A percentile compares a stretch with the other conserved stretches of the same genome.
phyloP scores from a whole-genome alignment of 345 rosid species.

The Cardiospermum halicacabum region DNA sequence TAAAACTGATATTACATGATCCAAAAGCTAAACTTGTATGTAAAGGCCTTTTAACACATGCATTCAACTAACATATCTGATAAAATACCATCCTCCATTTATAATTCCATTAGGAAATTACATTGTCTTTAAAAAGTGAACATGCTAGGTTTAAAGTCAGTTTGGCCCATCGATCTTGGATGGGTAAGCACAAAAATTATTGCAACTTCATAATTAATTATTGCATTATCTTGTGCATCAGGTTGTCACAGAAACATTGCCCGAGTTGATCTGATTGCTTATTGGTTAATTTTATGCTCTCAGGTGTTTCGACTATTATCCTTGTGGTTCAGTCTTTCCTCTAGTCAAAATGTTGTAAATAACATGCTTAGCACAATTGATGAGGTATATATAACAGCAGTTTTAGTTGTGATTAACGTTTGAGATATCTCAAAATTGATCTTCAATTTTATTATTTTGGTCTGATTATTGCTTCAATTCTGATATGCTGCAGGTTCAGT shows the following conservation, averaged over 20 bases:
- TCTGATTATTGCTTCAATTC: neutral
- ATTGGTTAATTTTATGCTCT: no score
- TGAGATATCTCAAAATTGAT: slow-evolving; percentile 3
- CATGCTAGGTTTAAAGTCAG: neutral
- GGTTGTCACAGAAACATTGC: no score
- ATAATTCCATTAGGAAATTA: no score
- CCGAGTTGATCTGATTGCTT: no score
- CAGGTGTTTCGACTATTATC: slow-evolving; percentile 88
- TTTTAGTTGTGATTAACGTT: neutral
- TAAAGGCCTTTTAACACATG: neutral
- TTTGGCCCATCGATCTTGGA: neutral
- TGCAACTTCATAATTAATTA: slow-evolving; percentile 4
- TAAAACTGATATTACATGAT: neutral
- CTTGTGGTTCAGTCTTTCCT: slow-evolving; percentile 84
- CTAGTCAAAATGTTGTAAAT: slow-evolving; percentile 56
- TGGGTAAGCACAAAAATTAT: neutral
- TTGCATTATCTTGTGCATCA: no score
- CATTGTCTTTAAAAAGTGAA: neutral
- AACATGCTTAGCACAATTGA: slow-evolving; percentile 67
- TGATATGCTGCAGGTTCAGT: slow-evolving; percentile 58
- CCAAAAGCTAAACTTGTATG: neutral
- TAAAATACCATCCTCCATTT: neutral
- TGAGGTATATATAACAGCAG: slow-evolving; percentile 45
- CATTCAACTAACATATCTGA: neutral
- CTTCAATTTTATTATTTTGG: neutral